Evolutionary conservation across 2,329 filamentous ascomycete genomes (phyloP), one percentile per base, ranked within the genome.

Genomic region (Fusarium sp.): DNA sequence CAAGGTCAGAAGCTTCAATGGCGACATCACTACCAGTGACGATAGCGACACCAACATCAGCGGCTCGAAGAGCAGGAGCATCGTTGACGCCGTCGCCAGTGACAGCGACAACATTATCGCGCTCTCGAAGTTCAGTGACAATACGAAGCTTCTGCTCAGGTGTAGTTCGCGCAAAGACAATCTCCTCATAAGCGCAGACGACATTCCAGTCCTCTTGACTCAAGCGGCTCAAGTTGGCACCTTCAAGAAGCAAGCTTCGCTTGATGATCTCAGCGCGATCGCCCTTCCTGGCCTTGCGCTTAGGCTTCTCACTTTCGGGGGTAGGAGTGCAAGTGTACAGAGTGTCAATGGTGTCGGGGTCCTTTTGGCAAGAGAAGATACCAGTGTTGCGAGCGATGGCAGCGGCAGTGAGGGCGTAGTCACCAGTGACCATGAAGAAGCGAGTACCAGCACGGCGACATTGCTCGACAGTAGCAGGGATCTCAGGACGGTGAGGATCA

Each of bases 71-170:
- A 4, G 90, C 90, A 1, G 90, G 90, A 0, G 89, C 90, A 66
- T 92, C 90, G 61, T 92, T 91, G 12, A 90, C 91, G 13, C 90
- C 90, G 67, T 94, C 91, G 33, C 91, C 92, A n/a, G 91, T 93
- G 83, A 93, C 92, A 37, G 90, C 91, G 14, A 89, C 90, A 2
- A 87, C 87, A 32, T 89, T 87, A 23, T 87, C 86, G 17, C 87
- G 81, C 23, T 81, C 78, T 70, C 91, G 90, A 26, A 93, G 85
- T 50, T 90, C 90, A 61, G 90, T 87, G 48, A 93, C 92, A 84
- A 93, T 93, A 44, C 90, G 87, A 11, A 92, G 88, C 75, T 93
- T 93, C 40, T 91, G 92, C 61, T 90, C 86, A 0, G 91, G 91
- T 0, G 90, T 89, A 59, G 90, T 92, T 23, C 91, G 86, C 18